Base-by-base conservation (phyloP, 331 rosid genomes). In the Erythrophleum ivorense region DNA sequence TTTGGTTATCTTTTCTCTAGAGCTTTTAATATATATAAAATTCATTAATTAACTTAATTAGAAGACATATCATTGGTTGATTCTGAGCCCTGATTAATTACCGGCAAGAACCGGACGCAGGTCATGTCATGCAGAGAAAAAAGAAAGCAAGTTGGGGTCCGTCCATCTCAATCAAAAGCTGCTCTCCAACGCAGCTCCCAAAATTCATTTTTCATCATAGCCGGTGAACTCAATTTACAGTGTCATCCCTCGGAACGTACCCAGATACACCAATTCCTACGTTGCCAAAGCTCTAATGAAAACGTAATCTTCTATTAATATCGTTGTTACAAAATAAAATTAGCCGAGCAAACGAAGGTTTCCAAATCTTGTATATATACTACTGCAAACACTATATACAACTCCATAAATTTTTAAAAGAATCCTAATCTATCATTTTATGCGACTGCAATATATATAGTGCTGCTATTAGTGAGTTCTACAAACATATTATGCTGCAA, bases 121-220 rank as follows among this genome's bases (percentile, higher is more conserved):
- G 73, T 33, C 55, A 57, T 58, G 48, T 58, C 78, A 15, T 59
- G 14, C 38, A 34, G 55, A 29, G 18, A 52, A 36, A 58, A 70
- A 57, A 74, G 24, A 36, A 41, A 9, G 5, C 73, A n/a, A 50
- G 1, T 4, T 38, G 62, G 70, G 79, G 69, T 52, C 66, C 66
- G 29, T 76, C 46, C 46, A 73, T 78, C 63, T 24, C 70, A 18
- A 72, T 83, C 52, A 73, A 72, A 78, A 54, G 80, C 72, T 78
- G 77, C 65, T 53, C 62, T 73, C 62, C 52, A 41, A 21, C 48
- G 43, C 21, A 76, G 16, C 74, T 64, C 83, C 14, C 57, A 13
- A 71, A 63, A 53, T 43, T 53, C 59, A 71, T 60, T 43, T 43
- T 68, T 60, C 50, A 77, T 76, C 67, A 77, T 21, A 62, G 38